These are phyloP conservation scores for Venturia carpophila DNA, from an alignment of 2,329 filamentous ascomycete genomes.

Conservation along the genomic window DNA sequence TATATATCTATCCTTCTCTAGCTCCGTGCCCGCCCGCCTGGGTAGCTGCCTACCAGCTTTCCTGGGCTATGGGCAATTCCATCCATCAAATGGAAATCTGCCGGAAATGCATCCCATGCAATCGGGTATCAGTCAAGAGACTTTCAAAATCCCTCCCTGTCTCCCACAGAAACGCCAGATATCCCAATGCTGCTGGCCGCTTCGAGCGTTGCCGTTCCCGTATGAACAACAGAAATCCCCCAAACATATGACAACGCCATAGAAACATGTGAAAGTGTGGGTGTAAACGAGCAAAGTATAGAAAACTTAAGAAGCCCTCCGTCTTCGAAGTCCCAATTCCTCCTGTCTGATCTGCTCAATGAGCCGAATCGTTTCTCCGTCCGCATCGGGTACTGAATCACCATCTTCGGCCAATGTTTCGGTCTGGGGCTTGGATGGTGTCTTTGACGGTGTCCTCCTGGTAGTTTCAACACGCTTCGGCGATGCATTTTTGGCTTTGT, in stretches of 20 bases:
- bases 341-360: conserved; percentile 16
- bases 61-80: neutral
- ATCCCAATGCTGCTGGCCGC: conserved; percentile 3
- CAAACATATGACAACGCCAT: neutral
- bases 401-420: neutral
- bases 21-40: neutral
- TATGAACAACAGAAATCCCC: neutral
- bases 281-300: neutral
- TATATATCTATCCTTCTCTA: neutral
- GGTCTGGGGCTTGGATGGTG: neutral
- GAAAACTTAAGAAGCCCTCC: conserved; percentile 7
- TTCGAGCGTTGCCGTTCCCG: conserved; percentile 5
- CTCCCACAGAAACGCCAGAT: neutral
- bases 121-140: conserved; percentile 7
- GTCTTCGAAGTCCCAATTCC: conserved; percentile 10
- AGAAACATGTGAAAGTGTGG: neutral
- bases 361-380: conserved; percentile 10
- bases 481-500: neutral
- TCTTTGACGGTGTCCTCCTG: neutral
- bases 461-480: neutral
- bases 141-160: neutral
- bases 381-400: neutral
- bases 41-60: neutral
- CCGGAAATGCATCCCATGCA: neutral
- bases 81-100: neutral